Evolutionary conservation across 2,329 filamentous ascomycete genomes (phyloP).

Genomic region (Pseudogymnoascus sp.): DNA sequence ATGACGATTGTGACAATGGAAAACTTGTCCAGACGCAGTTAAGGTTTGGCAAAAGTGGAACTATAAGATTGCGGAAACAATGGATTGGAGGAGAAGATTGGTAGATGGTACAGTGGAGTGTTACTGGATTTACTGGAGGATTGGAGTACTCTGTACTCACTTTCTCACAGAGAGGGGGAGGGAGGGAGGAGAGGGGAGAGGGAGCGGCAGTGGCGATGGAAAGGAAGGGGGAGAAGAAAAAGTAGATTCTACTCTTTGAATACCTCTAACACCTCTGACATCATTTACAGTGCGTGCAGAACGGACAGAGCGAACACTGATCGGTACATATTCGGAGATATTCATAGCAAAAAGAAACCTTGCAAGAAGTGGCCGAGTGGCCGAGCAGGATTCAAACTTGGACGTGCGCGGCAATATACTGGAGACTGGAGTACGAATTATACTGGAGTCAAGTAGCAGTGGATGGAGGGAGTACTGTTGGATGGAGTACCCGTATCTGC

Average conservation of each 20-base stretch:
- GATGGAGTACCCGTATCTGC: background rate
- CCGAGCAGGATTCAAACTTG: background rate
- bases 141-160: background rate
- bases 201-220: background rate
- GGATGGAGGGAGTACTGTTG: background rate
- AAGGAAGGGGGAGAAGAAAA: background rate
- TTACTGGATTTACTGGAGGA: no score
- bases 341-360: background rate
- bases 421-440: no score
- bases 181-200: background rate
- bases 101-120: no score
- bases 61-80: background rate
- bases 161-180: background rate
- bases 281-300: background rate
- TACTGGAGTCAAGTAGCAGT: no score
- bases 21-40: conserved; percentile 1
- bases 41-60: background rate
- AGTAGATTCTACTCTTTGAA: background rate
- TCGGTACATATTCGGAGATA: background rate
- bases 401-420: background rate
- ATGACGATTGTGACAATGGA: background rate
- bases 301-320: background rate
- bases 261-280: background rate
- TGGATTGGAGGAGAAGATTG: background rate
- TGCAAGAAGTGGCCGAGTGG: no score